Conservation (phyloP, 352 stramenopile species). For the Phytophthora capsici region DNA sequence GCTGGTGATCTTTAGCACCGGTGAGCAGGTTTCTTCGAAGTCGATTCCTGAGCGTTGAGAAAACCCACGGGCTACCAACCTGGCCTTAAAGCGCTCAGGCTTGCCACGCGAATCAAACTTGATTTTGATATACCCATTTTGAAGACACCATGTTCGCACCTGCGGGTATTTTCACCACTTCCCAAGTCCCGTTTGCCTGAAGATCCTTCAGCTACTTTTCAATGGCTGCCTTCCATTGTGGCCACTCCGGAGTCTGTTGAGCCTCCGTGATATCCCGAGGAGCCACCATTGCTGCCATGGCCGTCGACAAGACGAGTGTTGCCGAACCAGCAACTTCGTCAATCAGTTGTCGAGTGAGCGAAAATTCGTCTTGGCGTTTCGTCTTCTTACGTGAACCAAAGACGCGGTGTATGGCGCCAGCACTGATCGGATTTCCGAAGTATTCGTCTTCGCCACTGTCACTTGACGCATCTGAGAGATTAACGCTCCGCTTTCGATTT, state of each 20-base stretch:
- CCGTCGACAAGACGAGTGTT: background rate
- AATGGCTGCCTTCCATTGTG: constrained; percentile 11
- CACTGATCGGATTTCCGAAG: background rate
- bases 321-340: background rate
- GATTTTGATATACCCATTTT: constrained; percentile 15
- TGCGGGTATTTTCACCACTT: background rate
- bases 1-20: constrained; percentile 8
- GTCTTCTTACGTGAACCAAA: no score
- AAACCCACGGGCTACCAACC: background rate
- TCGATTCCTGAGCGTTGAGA: no score
- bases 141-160: no score
- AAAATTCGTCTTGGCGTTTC: background rate
- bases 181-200: constrained; percentile 9
- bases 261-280: no score
- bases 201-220: constrained; percentile 2
- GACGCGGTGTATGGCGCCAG: background rate
- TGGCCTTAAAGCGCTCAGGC: constrained; percentile 6
- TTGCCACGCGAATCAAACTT: constrained; percentile 12
- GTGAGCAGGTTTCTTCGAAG: constrained; percentile 5
- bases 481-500: background rate
- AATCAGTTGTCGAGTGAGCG: background rate
- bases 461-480: background rate
- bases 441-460: background rate
- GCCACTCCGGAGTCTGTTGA: no score
- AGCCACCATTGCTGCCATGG: background rate